Evolutionary conservation across 1,139 yeast genomes (phyloP).

Genomic region (Hyphopichia fennica): DNA sequence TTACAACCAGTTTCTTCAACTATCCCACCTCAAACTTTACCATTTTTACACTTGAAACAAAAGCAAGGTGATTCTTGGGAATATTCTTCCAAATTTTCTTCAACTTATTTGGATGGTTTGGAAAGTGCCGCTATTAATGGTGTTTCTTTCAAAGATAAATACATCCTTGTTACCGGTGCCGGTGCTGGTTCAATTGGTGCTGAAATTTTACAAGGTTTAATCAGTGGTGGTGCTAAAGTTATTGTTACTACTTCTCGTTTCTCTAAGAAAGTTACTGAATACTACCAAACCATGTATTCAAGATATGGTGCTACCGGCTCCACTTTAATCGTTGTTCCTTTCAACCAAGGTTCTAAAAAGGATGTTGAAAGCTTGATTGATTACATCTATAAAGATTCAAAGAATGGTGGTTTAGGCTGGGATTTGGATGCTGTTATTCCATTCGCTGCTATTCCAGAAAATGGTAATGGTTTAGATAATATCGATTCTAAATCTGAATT

Average conservation of each 20-base stretch:
- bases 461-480: constrained; percentile 90
- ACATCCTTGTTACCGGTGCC: constrained; percentile 94
- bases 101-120: constrained; percentile 81
- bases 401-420: constrained; percentile 96
- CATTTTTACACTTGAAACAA: constrained; percentile 89
- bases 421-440: constrained; percentile 95
- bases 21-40: constrained; percentile 83
- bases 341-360: constrained; percentile 95
- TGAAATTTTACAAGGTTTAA: constrained; percentile 89
- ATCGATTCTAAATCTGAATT: constrained; percentile 95
- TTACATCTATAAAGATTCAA: constrained; percentile 77
- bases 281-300: constrained; percentile 90
- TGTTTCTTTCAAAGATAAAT: constrained; percentile 83
- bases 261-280: constrained; percentile 92
- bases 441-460: constrained; percentile 98
- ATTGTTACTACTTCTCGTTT: constrained; percentile 94
- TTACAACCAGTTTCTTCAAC: constrained; percentile 72
- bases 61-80: constrained; percentile 79
- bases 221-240: constrained; percentile 98
- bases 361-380: constrained; percentile 86
- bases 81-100: constrained; percentile 77
- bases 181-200: constrained; percentile 99
- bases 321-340: constrained; percentile 91
- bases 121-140: constrained; percentile 94
- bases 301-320: constrained; percentile 92